Percentiles rank a stretch among this genome's conserved stretches.
Conservation (phyloP, 345 rosid species). For the Pugionium dolabratum region DNA sequence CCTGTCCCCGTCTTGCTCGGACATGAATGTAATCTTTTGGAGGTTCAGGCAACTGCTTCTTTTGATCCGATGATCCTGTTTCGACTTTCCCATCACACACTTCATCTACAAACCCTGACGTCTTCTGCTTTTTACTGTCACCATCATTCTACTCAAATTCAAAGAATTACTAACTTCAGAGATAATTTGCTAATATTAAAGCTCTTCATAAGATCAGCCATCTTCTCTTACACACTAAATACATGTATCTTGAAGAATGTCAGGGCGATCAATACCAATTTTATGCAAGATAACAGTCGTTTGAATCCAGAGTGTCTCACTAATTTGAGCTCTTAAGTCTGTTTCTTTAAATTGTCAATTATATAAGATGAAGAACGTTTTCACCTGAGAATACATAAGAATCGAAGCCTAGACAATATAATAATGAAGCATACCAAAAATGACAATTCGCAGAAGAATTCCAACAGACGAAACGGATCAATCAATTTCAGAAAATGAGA, state of each 20-base stretch:
- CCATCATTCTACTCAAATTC: constrained; percentile 47
- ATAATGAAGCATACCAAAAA: neutral
- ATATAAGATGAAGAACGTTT: neutral
- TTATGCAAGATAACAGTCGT: neutral
- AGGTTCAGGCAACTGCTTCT: constrained; percentile 59
- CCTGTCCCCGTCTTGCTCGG: constrained; percentile 92
- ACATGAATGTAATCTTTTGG: constrained; percentile 88
- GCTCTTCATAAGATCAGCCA: neutral
- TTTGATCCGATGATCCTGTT: constrained; percentile 48
- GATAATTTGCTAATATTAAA: neutral
- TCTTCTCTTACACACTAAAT: neutral
- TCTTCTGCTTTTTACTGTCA: constrained; percentile 50
- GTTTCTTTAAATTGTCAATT: neutral
- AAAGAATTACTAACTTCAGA: constrained; percentile 1
- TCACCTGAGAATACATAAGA: neutral
- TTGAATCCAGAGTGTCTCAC: neutral
- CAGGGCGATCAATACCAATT: neutral
- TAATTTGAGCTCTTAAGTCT: neutral
- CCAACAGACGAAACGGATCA: constrained; percentile 5
- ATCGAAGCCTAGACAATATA: neutral
- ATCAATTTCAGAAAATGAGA: neutral
- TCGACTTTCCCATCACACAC: constrained; percentile 48
- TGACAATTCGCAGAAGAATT: neutral
- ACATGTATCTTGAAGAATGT: neutral
- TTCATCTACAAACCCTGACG: constrained; percentile 43